Percentiles rank a stretch among this genome's conserved stretches.
phyloP scores from a whole-genome alignment of 495 filamentous ascomycete species.

The Stereocaulon alpinum region DNA sequence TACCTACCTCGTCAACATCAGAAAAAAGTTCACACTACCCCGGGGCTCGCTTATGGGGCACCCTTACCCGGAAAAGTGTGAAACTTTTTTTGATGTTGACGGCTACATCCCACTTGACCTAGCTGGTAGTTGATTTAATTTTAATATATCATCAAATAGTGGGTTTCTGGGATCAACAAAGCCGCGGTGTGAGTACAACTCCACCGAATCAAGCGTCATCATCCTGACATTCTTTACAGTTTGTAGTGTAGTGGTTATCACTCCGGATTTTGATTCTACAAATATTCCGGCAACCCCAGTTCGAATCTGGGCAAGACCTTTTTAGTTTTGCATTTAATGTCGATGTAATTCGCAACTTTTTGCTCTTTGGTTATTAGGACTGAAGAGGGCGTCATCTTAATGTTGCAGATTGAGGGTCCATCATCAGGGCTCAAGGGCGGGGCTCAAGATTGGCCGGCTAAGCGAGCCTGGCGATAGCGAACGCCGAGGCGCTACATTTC shows the following conservation, averaged over 20 bases:
- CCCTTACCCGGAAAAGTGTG: no score
- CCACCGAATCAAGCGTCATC: neutral
- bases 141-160: no score
- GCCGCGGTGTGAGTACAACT: neutral
- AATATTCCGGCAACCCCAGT: constrained; percentile 22
- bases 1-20: no score
- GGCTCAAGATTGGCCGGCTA: neutral
- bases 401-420: neutral
- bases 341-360: neutral
- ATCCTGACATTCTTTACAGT: neutral
- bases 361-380: neutral
- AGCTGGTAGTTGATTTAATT: no score
- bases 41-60: no score
- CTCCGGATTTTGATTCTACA: constrained; percentile 20
- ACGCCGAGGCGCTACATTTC: neutral
- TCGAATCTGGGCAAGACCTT: constrained; percentile 24
- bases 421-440: neutral
- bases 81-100: no score
- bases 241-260: constrained; percentile 26
- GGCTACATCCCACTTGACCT: no score
- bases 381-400: neutral
- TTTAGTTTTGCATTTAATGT: neutral
- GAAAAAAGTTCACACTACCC: no score
- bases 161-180: fast-evolving
- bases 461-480: neutral